Conservation (phyloP, 1,139 yeast genomes). For the Protomyces gravidus region DNA sequence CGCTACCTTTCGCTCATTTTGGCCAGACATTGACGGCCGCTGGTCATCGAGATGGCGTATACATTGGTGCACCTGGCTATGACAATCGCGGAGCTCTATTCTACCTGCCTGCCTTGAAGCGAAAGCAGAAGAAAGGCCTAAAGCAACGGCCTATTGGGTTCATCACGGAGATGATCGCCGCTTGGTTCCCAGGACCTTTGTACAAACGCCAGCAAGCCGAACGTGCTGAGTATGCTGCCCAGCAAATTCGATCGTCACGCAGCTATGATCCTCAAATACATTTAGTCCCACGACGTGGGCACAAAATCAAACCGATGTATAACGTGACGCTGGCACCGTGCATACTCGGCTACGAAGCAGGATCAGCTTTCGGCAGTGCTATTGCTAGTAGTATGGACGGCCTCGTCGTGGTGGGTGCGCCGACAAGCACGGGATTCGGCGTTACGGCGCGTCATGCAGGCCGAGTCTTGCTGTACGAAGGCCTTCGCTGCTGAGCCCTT, state of each 20-base stretch:
- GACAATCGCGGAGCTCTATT: slow-evolving; percentile 12
- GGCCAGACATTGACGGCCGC: slow-evolving; percentile 2
- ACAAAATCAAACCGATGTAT: background rate
- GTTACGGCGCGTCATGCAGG: slow-evolving; percentile 7
- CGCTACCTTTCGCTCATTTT: slow-evolving; percentile 3
- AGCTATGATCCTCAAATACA: background rate
- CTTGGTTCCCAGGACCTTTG: background rate
- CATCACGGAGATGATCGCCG: background rate
- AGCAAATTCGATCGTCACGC: background rate
- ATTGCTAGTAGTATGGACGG: background rate
- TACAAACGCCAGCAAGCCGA: background rate
- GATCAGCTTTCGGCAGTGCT: slow-evolving; percentile 2
- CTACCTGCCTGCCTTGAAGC: background rate
- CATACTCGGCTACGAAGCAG: slow-evolving; percentile 7
- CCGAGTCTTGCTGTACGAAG: slow-evolving; percentile 3
- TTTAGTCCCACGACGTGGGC: background rate
- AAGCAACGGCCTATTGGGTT: background rate
- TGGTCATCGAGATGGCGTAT: background rate
- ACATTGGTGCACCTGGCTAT: slow-evolving; percentile 10
- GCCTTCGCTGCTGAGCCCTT: background rate
- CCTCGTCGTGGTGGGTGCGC: slow-evolving; percentile 13
- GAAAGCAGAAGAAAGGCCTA: background rate
- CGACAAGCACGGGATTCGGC: slow-evolving; percentile 5
- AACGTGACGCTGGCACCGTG: slow-evolving; percentile 6
- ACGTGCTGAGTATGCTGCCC: background rate